Evolutionary conservation across 805 yeast genomes (phyloP).

Genomic region (Starmerella powellii): DNA sequence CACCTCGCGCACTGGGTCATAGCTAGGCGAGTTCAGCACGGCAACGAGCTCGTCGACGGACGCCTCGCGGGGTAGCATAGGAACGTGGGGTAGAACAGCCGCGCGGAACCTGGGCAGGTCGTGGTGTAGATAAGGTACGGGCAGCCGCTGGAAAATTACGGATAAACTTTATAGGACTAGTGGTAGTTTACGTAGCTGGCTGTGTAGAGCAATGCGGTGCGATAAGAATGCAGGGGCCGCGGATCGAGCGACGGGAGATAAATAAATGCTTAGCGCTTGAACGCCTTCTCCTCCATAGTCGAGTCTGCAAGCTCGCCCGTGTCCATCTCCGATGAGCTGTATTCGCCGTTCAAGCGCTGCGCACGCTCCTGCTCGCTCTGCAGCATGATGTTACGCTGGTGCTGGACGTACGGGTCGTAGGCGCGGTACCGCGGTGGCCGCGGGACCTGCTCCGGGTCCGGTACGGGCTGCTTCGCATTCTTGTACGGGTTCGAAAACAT

Average conservation of each 20-base stretch:
- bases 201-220: no score
- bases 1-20: constrained; percentile 25
- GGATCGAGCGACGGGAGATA: no score
- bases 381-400: constrained; percentile 10
- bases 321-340: constrained; percentile 1
- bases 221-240: no score
- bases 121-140: no score
- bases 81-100: no score
- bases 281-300: constrained; percentile 1
- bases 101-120: no score
- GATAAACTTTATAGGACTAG: no score
- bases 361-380: not conserved
- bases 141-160: no score
- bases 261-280: not conserved
- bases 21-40: constrained; percentile 21
- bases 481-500: constrained; percentile 22
- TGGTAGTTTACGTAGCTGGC: no score
- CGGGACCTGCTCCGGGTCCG: constrained; percentile 4
- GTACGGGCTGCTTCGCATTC: constrained; percentile 3
- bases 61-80: constrained; percentile 6
- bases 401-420: constrained; percentile 13
- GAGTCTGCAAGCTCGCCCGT: constrained; percentile 7
- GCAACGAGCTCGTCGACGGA: constrained; percentile 19
- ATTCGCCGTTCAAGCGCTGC: constrained; percentile 1
- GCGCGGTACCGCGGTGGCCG: constrained; percentile 16